phyloP scores from a whole-genome alignment of 768 basidiomycete species.

The Hericium rajendrae region DNA sequence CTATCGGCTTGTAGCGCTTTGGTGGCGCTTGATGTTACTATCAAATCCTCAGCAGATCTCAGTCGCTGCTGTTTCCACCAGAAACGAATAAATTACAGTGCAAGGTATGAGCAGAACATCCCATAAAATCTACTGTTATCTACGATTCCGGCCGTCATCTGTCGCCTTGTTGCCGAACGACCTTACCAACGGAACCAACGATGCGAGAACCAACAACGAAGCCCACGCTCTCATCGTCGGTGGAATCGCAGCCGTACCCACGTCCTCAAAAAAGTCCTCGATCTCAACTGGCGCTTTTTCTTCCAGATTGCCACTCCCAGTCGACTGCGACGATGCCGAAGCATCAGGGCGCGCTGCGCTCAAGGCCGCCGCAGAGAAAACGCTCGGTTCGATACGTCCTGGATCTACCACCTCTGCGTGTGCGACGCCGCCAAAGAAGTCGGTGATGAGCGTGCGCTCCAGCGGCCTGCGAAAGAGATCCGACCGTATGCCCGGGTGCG shows the following conservation, averaged over 20 bases:
- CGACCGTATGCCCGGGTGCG: constrained; percentile 82
- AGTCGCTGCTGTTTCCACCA: too few species aligned
- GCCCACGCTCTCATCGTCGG: background rate
- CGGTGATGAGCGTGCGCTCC: constrained; percentile 48
- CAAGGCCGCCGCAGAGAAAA: too few species aligned
- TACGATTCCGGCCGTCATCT: background rate
- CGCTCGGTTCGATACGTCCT: background rate
- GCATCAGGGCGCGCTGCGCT: too few species aligned
- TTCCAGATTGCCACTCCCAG: too few species aligned
- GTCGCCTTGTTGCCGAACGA: background rate
- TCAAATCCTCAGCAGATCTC: background rate
- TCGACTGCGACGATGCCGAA: too few species aligned
- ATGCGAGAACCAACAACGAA: background rate
- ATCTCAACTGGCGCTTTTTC: too few species aligned
- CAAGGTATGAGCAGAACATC: too few species aligned
- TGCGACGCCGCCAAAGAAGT: constrained; percentile 73
- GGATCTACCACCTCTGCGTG: constrained; percentile 55
- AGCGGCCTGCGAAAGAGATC: constrained; percentile 69
- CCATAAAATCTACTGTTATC: too few species aligned
- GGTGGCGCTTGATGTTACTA: background rate
- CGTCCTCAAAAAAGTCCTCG: too few species aligned
- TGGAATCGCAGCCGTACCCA: too few species aligned
- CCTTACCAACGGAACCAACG: background rate
- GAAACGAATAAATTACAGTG: too few species aligned
- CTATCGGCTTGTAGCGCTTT: background rate